Evolutionary conservation across 495 filamentous ascomycete species (phyloP).

Genomic region (Aspergillus sclerotioniger): DNA sequence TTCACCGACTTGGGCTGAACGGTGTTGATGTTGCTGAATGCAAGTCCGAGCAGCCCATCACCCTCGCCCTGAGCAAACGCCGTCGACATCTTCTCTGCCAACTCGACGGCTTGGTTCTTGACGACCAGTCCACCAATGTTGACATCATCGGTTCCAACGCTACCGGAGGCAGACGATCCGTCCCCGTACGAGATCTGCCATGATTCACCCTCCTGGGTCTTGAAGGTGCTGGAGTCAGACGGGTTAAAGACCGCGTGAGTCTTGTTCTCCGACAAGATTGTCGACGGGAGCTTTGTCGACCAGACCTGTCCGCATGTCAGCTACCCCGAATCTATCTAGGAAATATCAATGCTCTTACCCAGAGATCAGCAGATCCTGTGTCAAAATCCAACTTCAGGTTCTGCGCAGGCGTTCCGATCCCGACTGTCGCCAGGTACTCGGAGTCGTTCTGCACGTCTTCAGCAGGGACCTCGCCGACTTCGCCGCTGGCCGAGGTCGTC

Average conservation of each 20-base stretch:
- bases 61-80: constrained; percentile 58
- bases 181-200: constrained; percentile 79
- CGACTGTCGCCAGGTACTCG: constrained; percentile 64
- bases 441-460: constrained; percentile 74
- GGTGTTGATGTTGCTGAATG: constrained; percentile 69
- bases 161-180: constrained; percentile 65
- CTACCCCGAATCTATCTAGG: background rate
- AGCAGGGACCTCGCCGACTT: constrained; percentile 59
- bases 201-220: constrained; percentile 43
- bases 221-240: constrained; percentile 61
- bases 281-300: constrained; percentile 54
- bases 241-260: constrained; percentile 56
- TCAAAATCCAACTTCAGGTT: constrained; percentile 69
- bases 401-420: constrained; percentile 68
- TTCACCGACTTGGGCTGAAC: constrained; percentile 55
- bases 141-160: constrained; percentile 68
- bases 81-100: constrained; percentile 62
- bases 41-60: constrained; percentile 76
- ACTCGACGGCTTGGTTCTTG: constrained; percentile 66
- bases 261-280: constrained; percentile 27
- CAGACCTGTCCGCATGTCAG: constrained; percentile 48
- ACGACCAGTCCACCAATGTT: constrained; percentile 66
- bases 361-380: constrained; percentile 74
- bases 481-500: constrained; percentile 35
- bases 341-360: constrained; percentile 50